phyloP scores from a whole-genome alignment of 2,329 filamentous ascomycete genomes.

The Penicillium paneum region DNA sequence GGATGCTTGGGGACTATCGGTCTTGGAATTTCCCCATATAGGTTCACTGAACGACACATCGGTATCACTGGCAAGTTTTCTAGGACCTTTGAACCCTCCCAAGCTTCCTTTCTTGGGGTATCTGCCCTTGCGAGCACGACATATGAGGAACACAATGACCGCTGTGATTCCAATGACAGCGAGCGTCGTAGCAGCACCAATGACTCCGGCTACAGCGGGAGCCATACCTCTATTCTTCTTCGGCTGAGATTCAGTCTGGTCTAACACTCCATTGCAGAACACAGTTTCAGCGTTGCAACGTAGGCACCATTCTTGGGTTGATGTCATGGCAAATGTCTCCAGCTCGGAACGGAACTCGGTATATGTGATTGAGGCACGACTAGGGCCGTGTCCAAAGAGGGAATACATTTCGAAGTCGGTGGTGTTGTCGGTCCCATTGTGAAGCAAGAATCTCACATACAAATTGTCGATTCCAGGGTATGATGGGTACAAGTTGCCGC shows the following conservation, averaged over 20 bases:
- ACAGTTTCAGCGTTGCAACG: conserved; percentile 46
- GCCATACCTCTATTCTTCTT: conserved; percentile 29
- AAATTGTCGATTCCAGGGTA: conserved; percentile 48
- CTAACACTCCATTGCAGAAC: conserved; percentile 51
- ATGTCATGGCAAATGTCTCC: conserved; percentile 42
- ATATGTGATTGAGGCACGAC: conserved; percentile 50
- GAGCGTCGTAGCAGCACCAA: conserved; percentile 55
- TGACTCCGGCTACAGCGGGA: conserved; percentile 53
- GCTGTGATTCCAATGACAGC: conserved; percentile 45
- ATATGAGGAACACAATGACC: conserved; percentile 41
- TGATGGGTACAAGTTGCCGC: conserved; percentile 24
- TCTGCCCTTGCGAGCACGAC: conserved; percentile 45
- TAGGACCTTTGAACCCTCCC: conserved; percentile 56
- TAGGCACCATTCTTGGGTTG: conserved; percentile 53
- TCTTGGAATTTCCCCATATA: conserved; percentile 40
- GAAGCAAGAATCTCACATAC: conserved; percentile 56
- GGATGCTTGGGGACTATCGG: conserved; percentile 30
- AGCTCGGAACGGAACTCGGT: conserved; percentile 50
- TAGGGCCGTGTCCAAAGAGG: conserved; percentile 23
- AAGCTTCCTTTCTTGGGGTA: conserved; percentile 36
- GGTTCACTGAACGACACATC: conserved; percentile 47
- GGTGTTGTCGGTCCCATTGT: conserved; percentile 51
- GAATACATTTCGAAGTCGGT: conserved; percentile 3
- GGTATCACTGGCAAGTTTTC: conserved; percentile 54
- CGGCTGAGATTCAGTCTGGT: neutral